Percentiles rank a stretch among this genome's conserved stretches.
Evolutionary conservation across 139 green algal genomes (phyloP).

Genomic region (Bryopsis sp.): DNA sequence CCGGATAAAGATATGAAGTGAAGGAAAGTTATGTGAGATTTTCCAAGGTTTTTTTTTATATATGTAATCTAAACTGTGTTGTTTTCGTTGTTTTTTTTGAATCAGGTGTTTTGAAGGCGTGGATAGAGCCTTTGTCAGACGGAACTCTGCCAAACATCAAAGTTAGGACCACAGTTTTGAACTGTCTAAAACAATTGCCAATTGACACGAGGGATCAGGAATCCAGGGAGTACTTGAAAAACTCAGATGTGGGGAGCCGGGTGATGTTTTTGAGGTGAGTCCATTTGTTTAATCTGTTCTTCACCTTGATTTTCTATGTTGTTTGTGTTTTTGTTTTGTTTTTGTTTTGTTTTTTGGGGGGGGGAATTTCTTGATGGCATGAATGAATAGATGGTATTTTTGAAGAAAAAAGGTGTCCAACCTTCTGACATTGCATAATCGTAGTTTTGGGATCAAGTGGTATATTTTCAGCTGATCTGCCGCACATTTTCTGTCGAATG

Average conservation of each 20-base stretch:
- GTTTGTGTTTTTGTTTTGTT: not conserved
- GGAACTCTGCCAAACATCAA: slow-evolving; percentile 37
- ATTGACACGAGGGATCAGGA: slow-evolving; percentile 2
- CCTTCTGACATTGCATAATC: too few relatives aligned
- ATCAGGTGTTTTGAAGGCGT: slow-evolving; percentile 39
- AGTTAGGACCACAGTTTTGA: slow-evolving; percentile 25
- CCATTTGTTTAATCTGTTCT: not conserved
- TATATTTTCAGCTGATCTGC: not conserved
- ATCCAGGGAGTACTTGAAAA: not conserved
- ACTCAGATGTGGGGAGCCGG: slow-evolving; percentile 7
- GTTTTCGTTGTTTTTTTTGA: too few relatives aligned
- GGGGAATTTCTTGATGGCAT: not conserved
- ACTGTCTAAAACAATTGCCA: not conserved
- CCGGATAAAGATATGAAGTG: too few relatives aligned
- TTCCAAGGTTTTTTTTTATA: too few relatives aligned
- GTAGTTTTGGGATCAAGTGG: not conserved
- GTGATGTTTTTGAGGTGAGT: slow-evolving; percentile 11
- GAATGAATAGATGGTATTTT: too few relatives aligned
- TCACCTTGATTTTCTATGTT: slow-evolving; percentile 1
- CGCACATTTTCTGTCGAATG: not conserved
- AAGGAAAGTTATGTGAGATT: too few relatives aligned
- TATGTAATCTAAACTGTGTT: too few relatives aligned
- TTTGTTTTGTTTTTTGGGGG: not conserved
- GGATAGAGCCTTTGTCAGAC: slow-evolving; percentile 40
- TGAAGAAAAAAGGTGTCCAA: too few relatives aligned